phyloP scores from a whole-genome alignment of 371 early-diverging fungal genomes.

The Umbelopsis sp. region DNA sequence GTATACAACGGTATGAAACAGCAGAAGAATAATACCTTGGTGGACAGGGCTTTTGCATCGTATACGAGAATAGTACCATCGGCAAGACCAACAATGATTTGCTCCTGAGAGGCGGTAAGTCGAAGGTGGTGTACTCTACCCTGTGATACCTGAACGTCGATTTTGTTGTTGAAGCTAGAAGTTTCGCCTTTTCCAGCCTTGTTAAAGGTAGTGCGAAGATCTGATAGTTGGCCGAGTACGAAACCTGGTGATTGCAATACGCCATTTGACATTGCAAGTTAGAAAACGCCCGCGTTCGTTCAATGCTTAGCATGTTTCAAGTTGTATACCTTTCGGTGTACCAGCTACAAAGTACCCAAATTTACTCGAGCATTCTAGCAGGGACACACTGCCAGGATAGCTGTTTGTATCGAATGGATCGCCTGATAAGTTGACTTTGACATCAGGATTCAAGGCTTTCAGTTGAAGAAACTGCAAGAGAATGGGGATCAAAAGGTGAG shows the following conservation, averaged over 20 bases:
- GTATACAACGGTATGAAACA: not conserved
- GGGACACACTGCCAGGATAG: slow-evolving; percentile 39
- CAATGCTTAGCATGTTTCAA: no score
- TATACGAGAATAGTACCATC: slow-evolving; percentile 34
- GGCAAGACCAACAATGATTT: slow-evolving; percentile 31
- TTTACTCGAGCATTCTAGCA: slow-evolving; percentile 41
- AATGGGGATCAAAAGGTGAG: not conserved
- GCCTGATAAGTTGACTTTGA: slow-evolving; percentile 42
- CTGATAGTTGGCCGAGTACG: slow-evolving; percentile 33
- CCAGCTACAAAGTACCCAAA: slow-evolving; percentile 47
- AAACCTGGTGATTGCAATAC: slow-evolving; percentile 31
- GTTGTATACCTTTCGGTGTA: slow-evolving; percentile 30
- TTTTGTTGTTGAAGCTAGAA: slow-evolving; percentile 24
- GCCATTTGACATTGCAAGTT: not conserved
- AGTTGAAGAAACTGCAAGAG: slow-evolving; percentile 39
- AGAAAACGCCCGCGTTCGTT: not conserved
- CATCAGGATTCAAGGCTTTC: slow-evolving; percentile 43
- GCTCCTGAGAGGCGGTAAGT: slow-evolving; percentile 34
- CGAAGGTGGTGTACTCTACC: slow-evolving; percentile 41
- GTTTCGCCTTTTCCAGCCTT: slow-evolving; percentile 30
- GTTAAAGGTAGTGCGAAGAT: slow-evolving; percentile 34
- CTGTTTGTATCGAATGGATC: slow-evolving; percentile 27
- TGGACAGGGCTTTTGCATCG: slow-evolving; percentile 32
- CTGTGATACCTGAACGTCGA: slow-evolving; percentile 21
- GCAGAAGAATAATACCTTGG: slow-evolving; percentile 24